Evolutionary conservation across 2,329 filamentous ascomycete species (phyloP), one percentile per base, ranked within the genome.

Genomic region (Botrytis squamosa): DNA sequence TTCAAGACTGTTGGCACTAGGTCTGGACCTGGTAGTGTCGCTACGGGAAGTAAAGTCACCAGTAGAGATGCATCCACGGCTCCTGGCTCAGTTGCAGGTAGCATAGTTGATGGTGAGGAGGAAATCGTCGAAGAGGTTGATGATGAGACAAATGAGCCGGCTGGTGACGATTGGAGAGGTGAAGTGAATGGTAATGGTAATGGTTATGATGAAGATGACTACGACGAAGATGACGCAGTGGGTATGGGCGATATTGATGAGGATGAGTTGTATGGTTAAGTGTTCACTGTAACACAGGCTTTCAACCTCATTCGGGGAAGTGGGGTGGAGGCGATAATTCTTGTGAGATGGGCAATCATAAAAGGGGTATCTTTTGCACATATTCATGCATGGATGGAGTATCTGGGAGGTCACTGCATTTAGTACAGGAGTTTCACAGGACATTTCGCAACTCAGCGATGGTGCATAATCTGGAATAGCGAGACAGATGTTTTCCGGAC

Each of bases 1-100:
- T 62, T 74, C 14, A 75, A 71, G 33, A 64, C 77, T 81, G 83
- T 77, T 81, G 82, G 36, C 83, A 84, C 75, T 81, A 49, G 82
- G 80, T 73, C 71, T 2, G 85, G 85, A 0, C 84, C 86, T 0
- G 87, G 87, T 0, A 88, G 86, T 38, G 85, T 84, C 20, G 84
- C 85, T 0, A 83, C 82, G 14, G 52, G 52, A 57, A 82, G 80
- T 52, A 76, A 80, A 73, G 87, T 85, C 55, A 88, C 85, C 3
- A 78, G 76, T 42, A 65, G 73, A 29, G 75, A 76, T 62, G 76
- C 75, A 16, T 75, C 75, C 40, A 62, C 66, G 8, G 72, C 46
- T 33, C 66, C 72, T 18, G 49, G 16, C 18, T 75, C 62, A 18
- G 46, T 33, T 42, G 75, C 76, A 65, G 69, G 77, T 36, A 75